Conservation (phyloP, 2,329 filamentous ascomycete genomes). For the Coniochaeta sp. region DNA sequence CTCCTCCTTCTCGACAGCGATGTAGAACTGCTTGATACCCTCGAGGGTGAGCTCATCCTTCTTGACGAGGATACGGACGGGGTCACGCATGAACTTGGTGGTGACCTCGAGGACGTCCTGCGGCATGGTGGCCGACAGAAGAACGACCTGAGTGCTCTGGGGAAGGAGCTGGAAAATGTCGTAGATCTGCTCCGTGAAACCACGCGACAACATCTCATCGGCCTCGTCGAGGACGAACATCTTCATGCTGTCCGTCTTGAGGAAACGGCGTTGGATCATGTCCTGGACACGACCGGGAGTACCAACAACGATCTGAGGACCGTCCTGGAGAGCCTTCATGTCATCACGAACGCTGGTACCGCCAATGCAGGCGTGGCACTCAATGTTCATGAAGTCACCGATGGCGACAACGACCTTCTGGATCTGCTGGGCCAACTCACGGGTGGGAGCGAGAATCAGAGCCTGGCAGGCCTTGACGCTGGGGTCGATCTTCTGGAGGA, state of each 20-base stretch:
- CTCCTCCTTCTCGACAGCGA: conserved; percentile 99
- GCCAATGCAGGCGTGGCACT: conserved; percentile 99
- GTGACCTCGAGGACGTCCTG: conserved; percentile 99
- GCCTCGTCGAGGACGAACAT: conserved; percentile 99
- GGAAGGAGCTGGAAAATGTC: conserved; percentile 99
- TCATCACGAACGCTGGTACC: conserved; percentile 97
- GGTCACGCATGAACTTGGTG: conserved; percentile 99
- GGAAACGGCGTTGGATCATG: conserved; percentile 97
- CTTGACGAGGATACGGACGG: conserved; percentile 98
- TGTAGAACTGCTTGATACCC: conserved; percentile 99
- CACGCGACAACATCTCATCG: conserved; percentile 98
- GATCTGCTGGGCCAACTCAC: conserved; percentile 98
- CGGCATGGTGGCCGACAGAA: conserved; percentile 96
- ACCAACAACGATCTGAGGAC: conserved; percentile 94
- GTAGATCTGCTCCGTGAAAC: conserved; percentile 99
- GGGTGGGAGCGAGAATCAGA: conserved; percentile 93
- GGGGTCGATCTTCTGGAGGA: conserved; percentile 97
- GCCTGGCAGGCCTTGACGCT: conserved; percentile 96
- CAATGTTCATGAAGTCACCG: conserved; percentile 98
- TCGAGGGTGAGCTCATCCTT: conserved; percentile 99
- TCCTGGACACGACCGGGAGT: conserved; percentile 98
- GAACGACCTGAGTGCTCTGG: conserved; percentile 95
- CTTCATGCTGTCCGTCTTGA: conserved; percentile 98
- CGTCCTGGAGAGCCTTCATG: conserved; percentile 95
- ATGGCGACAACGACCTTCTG: conserved; percentile 99